Evolutionary conservation across 2,329 filamentous ascomycete species (phyloP), one percentile per base, ranked within the genome.

Genomic region (Metarhizium brunneum): DNA sequence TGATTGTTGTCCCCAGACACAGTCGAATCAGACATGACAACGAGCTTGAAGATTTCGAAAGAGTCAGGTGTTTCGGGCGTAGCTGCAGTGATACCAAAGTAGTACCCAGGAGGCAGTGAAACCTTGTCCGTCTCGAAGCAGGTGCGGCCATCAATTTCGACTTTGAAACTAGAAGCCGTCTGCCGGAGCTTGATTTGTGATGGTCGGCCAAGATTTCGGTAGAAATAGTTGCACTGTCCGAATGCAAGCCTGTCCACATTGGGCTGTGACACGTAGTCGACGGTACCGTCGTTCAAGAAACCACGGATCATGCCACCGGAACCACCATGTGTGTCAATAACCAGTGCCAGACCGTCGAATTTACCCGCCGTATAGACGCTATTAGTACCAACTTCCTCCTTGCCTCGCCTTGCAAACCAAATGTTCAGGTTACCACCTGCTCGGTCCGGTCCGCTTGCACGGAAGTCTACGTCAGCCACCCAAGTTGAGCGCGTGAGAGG

Each of bases 41-140:
- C 79, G 67, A 97, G 81, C 69, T 92, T 95, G 77, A 92, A 94
- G 61, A 96, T 71, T 72, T 99, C 94, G 65, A 96, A 95, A 5
- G 90, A 95, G 73, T 99, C 94, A 0, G 94, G 91, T 64, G 85
- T 92, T 62, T 97, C 92, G 35, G 90, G 88, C 3, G 90, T 92
- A 16, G 90, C 88, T 47, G 92, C 94, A 13, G 88, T 90, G 62
- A 99, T 75, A 64, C 94, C 94, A 62, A 96, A 89, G 68, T 82
- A 81, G 75, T 97, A 95, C 62, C 89, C 89, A 2, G 79, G 64
- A 3, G 92, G 94, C 29, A 99, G 80, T 58, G 76, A 78, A 65
- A 97, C 80, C 76, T 90, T 88, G 70, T 85, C 76, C 53, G 85
- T 92, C 66, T 90, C 83, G 73, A 99, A 96, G 76, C 94, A 99